phyloP scores from a whole-genome alignment of 1,284 basidiomycete genomes.

The Ustilago nuda region DNA sequence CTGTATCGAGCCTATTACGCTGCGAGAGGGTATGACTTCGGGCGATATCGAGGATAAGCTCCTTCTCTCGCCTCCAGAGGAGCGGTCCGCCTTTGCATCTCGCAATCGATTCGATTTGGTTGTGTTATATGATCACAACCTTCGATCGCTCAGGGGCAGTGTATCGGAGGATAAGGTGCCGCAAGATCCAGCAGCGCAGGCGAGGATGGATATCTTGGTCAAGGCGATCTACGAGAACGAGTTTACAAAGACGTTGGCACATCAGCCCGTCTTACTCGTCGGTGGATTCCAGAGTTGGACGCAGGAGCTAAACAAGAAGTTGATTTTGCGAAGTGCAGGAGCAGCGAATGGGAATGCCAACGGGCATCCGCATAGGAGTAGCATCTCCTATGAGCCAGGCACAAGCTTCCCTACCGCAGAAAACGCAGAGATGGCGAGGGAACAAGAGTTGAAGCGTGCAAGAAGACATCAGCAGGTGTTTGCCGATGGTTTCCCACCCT shows the following conservation, averaged over 20 bases:
- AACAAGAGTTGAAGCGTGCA: constrained; percentile 46
- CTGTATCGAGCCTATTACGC: constrained; percentile 77
- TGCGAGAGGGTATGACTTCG: constrained; percentile 74
- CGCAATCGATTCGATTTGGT: constrained; percentile 89
- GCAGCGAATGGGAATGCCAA: background rate
- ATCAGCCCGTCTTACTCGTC: constrained; percentile 83
- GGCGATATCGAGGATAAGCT: constrained; percentile 82
- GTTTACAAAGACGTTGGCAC: constrained; percentile 73
- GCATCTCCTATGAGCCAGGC: constrained; percentile 46
- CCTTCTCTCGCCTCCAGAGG: constrained; percentile 77
- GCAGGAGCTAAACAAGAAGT: constrained; percentile 75
- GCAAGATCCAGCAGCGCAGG: constrained; percentile 43
- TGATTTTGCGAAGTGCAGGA: constrained; percentile 66
- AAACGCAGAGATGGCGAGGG: constrained; percentile 27
- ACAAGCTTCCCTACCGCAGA: constrained; percentile 41
- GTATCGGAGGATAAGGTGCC: constrained; percentile 23
- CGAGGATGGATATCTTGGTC: constrained; percentile 47
- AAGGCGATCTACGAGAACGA: constrained; percentile 61
- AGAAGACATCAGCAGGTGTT: constrained; percentile 49
- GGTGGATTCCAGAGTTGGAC: constrained; percentile 90
- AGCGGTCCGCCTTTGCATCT: constrained; percentile 79
- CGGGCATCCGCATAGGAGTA: constrained; percentile 18
- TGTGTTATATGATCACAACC: constrained; percentile 82
- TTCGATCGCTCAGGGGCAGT: constrained; percentile 36
- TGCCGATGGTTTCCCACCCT: constrained; percentile 18